These are phyloP conservation scores for Cercospora janseana DNA, from an alignment of 2,329 filamentous ascomycete species.

Conservation along the genomic window DNA sequence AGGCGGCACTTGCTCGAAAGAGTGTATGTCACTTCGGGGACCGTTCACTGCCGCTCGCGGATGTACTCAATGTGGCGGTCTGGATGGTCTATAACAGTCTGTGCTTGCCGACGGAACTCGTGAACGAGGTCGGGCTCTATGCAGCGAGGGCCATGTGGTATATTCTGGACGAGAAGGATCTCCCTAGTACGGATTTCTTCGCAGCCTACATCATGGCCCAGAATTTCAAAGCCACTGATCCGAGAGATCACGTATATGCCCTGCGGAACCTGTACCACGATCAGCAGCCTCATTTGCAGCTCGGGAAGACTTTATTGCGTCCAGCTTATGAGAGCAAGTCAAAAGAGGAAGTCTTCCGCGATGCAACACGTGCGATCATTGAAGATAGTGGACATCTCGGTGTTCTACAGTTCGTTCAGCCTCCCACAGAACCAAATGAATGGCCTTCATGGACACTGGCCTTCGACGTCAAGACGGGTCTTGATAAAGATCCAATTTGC, in stretches of 20 bases:
- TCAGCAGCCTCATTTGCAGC: neutral
- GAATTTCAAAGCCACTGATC: neutral
- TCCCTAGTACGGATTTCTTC: too few relatives aligned
- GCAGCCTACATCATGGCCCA: neutral
- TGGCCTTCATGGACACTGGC: too few relatives aligned
- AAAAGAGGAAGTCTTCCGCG: neutral
- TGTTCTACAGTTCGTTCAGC: too few relatives aligned
- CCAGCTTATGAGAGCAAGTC: neutral
- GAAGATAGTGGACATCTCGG: neutral
- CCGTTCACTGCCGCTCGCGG: neutral
- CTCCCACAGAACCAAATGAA: too few relatives aligned
- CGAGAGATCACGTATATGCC: neutral
- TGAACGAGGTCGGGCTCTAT: neutral
- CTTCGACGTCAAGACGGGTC: too few relatives aligned
- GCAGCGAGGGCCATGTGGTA: neutral
- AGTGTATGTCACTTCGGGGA: neutral
- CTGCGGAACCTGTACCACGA: neutral
- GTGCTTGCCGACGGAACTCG: neutral
- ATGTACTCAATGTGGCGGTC: neutral
- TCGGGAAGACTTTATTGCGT: neutral
- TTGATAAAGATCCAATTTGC: too few relatives aligned
- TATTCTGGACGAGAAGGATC: neutral
- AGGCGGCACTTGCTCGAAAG: neutral
- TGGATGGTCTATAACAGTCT: neutral
- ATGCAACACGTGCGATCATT: constrained; percentile 2